Percentiles rank a stretch among this genome's conserved stretches.
Conservation (phyloP, 148 eudicot species). For the Oxyria digyna region DNA sequence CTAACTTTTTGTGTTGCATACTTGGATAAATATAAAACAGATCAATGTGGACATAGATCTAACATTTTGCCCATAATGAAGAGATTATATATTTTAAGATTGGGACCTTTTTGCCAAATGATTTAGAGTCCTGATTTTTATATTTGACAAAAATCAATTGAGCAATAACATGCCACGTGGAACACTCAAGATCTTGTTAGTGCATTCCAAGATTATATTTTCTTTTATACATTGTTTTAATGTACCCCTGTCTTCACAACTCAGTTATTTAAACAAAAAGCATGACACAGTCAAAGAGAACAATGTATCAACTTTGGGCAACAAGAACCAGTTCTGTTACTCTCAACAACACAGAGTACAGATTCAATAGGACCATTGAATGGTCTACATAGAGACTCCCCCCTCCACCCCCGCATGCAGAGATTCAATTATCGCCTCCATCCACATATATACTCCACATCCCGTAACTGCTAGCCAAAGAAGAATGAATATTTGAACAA, state of each 20-base stretch:
- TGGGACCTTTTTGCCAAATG: not conserved
- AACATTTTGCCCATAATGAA: not conserved
- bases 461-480: not conserved
- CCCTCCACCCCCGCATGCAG: not conserved
- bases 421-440: not conserved
- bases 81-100: not conserved
- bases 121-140: not conserved
- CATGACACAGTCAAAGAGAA: not conserved
- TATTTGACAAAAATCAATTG: constrained; percentile 1
- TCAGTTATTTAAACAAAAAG: not conserved
- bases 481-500: not conserved
- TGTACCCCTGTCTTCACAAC: not conserved
- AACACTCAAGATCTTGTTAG: not conserved
- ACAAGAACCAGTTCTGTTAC: not conserved
- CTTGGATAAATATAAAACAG: not conserved
- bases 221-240: not conserved
- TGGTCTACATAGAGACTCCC: not conserved
- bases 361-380: not conserved
- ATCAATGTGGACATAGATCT: not conserved
- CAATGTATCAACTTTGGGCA: not conserved
- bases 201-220: not conserved
- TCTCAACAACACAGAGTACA: not conserved
- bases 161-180: not conserved
- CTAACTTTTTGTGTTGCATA: not conserved
- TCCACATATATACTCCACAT: not conserved